Percentiles rank a stretch among this genome's conserved stretches.
Evolutionary conservation across 2,329 filamentous ascomycete species (phyloP).

Genomic region (Aspergillus latus): DNA sequence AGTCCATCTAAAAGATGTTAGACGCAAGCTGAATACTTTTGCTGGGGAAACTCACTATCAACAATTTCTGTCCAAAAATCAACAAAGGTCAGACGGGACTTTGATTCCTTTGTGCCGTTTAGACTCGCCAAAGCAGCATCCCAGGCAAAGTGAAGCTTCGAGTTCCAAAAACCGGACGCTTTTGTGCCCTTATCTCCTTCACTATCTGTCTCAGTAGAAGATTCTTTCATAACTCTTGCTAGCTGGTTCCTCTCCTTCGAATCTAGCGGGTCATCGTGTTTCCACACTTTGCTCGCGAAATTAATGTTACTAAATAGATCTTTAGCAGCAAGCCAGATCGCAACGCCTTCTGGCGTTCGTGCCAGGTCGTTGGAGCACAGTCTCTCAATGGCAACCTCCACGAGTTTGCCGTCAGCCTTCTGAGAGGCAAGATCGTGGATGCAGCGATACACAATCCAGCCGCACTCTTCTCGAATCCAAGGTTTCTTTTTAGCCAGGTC

Average conservation of each 20-base stretch:
- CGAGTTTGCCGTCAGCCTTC: slow-evolving; percentile 48
- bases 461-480: slow-evolving; percentile 87
- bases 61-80: slow-evolving; percentile 85
- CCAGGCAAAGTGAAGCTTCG: slow-evolving; percentile 87
- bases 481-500: slow-evolving; percentile 76
- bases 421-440: slow-evolving; percentile 55
- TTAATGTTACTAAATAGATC: slow-evolving; percentile 64
- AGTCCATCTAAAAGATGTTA: slow-evolving; percentile 62
- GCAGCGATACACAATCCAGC: slow-evolving; percentile 74
- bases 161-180: slow-evolving; percentile 69
- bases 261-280: slow-evolving; percentile 68
- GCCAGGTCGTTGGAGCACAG: slow-evolving; percentile 66
- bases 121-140: slow-evolving; percentile 64
- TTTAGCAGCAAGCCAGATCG: slow-evolving; percentile 76
- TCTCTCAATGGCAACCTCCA: slow-evolving; percentile 62
- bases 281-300: slow-evolving; percentile 71
- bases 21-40: slow-evolving; percentile 13
- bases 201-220: slow-evolving; percentile 30
- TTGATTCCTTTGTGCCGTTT: slow-evolving; percentile 32
- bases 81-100: slow-evolving; percentile 54
- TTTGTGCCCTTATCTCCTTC: slow-evolving; percentile 33
- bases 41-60: slow-evolving; percentile 63
- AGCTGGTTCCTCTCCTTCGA: slow-evolving; percentile 67
- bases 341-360: slow-evolving; percentile 83
- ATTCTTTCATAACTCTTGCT: slow-evolving; percentile 75